Evolutionary conservation across 1,284 basidiomycete species (phyloP), one percentile per base, ranked within the genome.

Genomic region (Coriolopsis trogii): DNA sequence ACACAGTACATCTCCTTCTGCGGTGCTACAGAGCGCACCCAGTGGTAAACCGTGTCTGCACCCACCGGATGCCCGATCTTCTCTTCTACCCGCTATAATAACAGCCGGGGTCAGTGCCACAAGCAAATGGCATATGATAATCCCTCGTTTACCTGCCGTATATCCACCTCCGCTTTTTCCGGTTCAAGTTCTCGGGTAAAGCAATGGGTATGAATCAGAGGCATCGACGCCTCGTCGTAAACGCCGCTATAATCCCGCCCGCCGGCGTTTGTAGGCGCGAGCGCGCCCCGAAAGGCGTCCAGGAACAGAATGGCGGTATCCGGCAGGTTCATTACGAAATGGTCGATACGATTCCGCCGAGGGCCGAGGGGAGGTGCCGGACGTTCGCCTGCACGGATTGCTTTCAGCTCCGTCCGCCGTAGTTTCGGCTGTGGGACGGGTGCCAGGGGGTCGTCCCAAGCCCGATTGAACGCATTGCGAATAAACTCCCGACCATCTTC

Each of bases 1-100:
- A 99, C 82, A 72, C 97, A 97, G 71, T 97, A 99, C 97, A 99
- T 99, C 64, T 96, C 91, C 74, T 99, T 99, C 73, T 87, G 93
- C 3, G 97, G 97, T 2, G 96, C 95, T 7, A 99, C 96, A 12
- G 89, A 88, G 42, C 97, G 84, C 28, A 99, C 96, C 59, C 87
- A 79, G 64, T 94, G 88, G 12, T 95, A 71, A 26, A 71, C 69
- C 25, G 79, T 72, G n/a, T 82, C 78, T 13, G 75, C 72, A 9
- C 73, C 73, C 53, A 95, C 64, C 23, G 71, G 51, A 61, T 77
- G 68, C 26, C 86, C 88, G 24, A 98, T 73, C 57, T 77, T 77
- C 41, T 80, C 76, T 60, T 85, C 85, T 6, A 91, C 92, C 61
- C 93, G 78, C 93, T 96, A 69, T 12, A 28, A 28, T 26, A 16